Evolutionary conservation across 2,329 filamentous ascomycete species (phyloP).

Genomic region (Alternaria viburni): DNA sequence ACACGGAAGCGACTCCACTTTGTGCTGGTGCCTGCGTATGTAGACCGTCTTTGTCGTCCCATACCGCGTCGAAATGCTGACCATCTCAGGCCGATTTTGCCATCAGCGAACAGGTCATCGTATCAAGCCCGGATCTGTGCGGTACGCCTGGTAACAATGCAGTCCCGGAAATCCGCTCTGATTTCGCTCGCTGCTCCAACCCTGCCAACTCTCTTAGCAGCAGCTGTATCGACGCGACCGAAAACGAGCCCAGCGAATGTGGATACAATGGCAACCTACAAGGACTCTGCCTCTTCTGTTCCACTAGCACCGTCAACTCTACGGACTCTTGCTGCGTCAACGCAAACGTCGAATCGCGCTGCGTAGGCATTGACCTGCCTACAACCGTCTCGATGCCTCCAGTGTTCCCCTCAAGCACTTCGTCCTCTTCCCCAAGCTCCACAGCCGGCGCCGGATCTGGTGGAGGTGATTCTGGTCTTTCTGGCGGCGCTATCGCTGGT

Average conservation of each 20-base stretch:
- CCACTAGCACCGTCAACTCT: constrained; percentile 81
- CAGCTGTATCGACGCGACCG: constrained; percentile 74
- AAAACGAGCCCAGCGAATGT: constrained; percentile 87
- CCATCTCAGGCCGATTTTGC: constrained; percentile 74
- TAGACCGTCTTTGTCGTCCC: constrained; percentile 20
- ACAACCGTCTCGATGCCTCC: constrained; percentile 67
- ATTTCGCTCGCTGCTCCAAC: constrained; percentile 88
- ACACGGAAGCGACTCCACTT: constrained; percentile 71
- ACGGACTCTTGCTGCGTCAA: constrained; percentile 95
- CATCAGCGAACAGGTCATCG: constrained; percentile 84
- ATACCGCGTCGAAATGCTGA: constrained; percentile 33
- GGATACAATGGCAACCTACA: constrained; percentile 75
- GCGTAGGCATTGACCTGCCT: constrained; percentile 78
- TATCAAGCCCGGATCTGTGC: constrained; percentile 76
- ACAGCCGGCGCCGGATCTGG: constrained; percentile 28
- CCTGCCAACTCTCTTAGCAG: constrained; percentile 79
- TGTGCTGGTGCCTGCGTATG: constrained; percentile 89
- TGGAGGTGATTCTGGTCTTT: constrained; percentile 62
- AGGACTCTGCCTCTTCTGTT: constrained; percentile 88
- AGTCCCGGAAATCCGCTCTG: constrained; percentile 80
- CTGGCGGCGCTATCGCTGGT: constrained; percentile 88
- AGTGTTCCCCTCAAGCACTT: constrained; percentile 66
- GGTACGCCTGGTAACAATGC: constrained; percentile 69
- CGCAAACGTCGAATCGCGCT: constrained; percentile 75
- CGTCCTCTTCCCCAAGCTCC: constrained; percentile 58